Conservation (phyloP, 768 basidiomycete species). For the Mycena filopes region DNA sequence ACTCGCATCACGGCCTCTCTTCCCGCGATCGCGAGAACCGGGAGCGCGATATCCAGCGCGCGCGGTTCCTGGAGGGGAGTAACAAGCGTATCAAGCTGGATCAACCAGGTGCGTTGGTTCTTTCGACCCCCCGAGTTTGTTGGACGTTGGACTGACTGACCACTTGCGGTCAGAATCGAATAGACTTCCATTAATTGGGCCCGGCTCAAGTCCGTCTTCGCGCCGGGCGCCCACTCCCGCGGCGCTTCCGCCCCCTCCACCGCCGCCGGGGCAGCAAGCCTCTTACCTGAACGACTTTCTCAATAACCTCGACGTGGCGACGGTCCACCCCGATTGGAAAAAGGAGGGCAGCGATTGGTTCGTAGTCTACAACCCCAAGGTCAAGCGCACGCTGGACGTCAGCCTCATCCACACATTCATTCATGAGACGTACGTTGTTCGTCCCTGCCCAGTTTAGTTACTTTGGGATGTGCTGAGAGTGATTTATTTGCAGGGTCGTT, state of each 20-base stretch:
- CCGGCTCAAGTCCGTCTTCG: constrained; percentile 31
- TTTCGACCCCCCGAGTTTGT: no score
- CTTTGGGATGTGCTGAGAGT: neutral
- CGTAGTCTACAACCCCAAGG: constrained; percentile 85
- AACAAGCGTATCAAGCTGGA: constrained; percentile 24
- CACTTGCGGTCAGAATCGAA: constrained; percentile 11
- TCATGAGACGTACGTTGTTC: constrained; percentile 85
- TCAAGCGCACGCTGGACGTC: constrained; percentile 83
- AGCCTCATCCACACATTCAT: constrained; percentile 85
- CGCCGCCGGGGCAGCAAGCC: constrained; percentile 24
- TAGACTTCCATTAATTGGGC: constrained; percentile 33
- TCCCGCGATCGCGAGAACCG: constrained; percentile 24
- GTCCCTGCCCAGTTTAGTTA: constrained; percentile 8
- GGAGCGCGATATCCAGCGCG: constrained; percentile 30
- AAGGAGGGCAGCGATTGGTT: constrained; percentile 91
- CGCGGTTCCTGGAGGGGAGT: constrained; percentile 29
- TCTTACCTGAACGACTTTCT: constrained; percentile 38
- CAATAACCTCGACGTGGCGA: constrained; percentile 49
- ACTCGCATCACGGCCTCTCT: constrained; percentile 20
- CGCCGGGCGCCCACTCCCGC: constrained; percentile 22
- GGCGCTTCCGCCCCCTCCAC: constrained; percentile 16
- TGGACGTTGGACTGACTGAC: neutral
- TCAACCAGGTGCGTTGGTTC: neutral
- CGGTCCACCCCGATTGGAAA: constrained; percentile 64
- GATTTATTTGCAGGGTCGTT: constrained; percentile 53